These are phyloP conservation scores for Wallacemonas rigidus DNA, from an alignment of 208 protist genomes.

Conservation along the genomic window DNA sequence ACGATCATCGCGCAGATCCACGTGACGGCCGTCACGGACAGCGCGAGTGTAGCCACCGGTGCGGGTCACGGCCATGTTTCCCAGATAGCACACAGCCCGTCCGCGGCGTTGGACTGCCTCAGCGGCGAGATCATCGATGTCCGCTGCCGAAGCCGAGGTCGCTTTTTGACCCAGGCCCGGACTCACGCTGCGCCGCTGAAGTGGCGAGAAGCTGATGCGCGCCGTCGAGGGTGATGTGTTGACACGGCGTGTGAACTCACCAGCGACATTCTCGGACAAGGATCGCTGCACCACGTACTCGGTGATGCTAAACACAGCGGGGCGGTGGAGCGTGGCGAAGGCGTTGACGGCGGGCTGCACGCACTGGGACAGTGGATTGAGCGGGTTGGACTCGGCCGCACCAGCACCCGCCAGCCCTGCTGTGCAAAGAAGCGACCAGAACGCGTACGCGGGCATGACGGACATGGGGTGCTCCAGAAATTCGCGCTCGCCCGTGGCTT, in stretches of 20 bases:
- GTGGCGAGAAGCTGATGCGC: not conserved
- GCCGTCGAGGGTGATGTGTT: not conserved
- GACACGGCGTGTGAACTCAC: not conserved
- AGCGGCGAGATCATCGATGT: not conserved
- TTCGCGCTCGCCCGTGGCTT: not conserved
- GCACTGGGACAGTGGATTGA: not conserved
- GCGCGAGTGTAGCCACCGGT: conserved; percentile 37
- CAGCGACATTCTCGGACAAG: conserved; percentile 1
- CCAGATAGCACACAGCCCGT: not conserved
- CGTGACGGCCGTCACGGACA: conserved; percentile 49
- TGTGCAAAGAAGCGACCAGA: conserved; percentile 64
- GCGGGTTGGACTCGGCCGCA: conserved; percentile 17
- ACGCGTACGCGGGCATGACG: conserved; percentile 50
- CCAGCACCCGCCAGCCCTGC: conserved; percentile 49
- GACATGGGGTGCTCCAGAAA: not conserved
- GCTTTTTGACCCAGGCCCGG: not conserved
- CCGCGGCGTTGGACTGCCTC: not conserved
- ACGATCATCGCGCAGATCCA: conserved; percentile 57
- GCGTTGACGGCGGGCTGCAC: conserved; percentile 15
- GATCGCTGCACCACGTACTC: conserved; percentile 44
- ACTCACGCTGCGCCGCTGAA: not conserved
- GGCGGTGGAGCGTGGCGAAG: conserved; percentile 54
- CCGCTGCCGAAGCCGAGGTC: no score
- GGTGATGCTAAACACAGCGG: conserved; percentile 57
- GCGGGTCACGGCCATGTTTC: conserved; percentile 14